Base-by-base conservation (phyloP, 2,329 filamentous ascomycete genomes). In the Arthroderma sp. region DNA sequence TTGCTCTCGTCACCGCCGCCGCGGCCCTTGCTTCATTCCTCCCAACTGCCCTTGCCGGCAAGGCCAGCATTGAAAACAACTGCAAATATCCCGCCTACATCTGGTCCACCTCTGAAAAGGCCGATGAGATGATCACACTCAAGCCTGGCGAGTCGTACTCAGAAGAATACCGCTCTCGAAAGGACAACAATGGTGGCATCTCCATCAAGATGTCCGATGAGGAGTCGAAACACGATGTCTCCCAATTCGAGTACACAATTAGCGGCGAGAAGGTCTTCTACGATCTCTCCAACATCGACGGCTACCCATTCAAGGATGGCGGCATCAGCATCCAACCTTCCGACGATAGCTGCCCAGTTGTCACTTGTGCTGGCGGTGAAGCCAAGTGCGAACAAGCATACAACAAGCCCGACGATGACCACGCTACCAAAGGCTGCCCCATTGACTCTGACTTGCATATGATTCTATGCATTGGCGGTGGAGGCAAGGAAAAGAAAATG, bases 191-290 rank as follows among this genome's bases (percentile, higher is more conserved):
- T 38, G 64, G 64, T 38, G 64, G 64, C 50, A 52, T 66, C 49
- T 66, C 63, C 40, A 64, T 67, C 57, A 67, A 67, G 59, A 53
- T 67, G 34, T 54, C 63, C 47, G 56, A 57, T 48, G 46, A 49
- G 15, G 50, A 54, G 15, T 47, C 51, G 42, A 58, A 61, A 49
- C 34, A 48, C 45, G 56, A 64, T 22, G 58, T 67, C 38, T 61
- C 66, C n/a, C 64, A 67, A 57, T 66, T 63, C 51, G 61, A 65
- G 52, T 65, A 65, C 55, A 65, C 61, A 46, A 46, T 56, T 34
- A 38, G 49, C 6, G 43, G 46, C 31, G 56, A 58, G 4, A 61
- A 54, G 29, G 57, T 65, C 51, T 64, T 51, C 57, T 65, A 61
- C 59, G 62, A 65, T 48, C 52, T 64, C n/a, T 65, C 62, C 45